phyloP scores from a whole-genome alignment of 179 eudicot genomes.

The Beta corolliflora region DNA sequence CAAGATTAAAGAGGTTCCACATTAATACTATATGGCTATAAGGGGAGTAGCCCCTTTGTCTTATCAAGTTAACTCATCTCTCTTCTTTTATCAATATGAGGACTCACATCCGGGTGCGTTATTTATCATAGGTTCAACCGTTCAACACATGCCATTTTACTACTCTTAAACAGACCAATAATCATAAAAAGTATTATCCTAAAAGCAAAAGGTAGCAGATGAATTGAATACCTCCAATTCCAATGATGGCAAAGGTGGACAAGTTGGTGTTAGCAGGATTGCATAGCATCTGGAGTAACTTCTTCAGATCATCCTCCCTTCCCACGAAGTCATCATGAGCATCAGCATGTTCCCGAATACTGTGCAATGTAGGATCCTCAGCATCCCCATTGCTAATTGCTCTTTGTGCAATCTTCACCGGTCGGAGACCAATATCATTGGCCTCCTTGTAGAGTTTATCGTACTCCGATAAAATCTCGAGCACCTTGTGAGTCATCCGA shows the following conservation, averaged over 20 bases:
- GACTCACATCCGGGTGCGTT: no score
- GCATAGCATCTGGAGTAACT: slow-evolving; percentile 4
- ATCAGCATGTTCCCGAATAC: neutral
- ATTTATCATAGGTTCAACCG: no score
- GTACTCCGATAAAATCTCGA: neutral
- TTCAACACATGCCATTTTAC: no score
- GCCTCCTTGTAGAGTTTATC: slow-evolving; percentile 11
- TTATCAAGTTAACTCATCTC: no score
- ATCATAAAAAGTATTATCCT: no score
- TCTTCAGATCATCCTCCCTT: neutral
- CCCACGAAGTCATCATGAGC: neutral
- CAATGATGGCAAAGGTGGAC: slow-evolving; percentile 25
- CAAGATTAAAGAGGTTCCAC: no score
- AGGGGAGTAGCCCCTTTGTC: no score
- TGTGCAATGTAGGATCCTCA: neutral
- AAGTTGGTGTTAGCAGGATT: neutral
- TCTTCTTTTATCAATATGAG: no score
- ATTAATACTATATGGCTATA: no score
- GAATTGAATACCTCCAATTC: slow-evolving; percentile 23
- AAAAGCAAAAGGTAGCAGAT: no score
- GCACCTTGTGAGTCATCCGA: slow-evolving; percentile 15
- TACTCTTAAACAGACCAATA: no score
- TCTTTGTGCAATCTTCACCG: neutral
- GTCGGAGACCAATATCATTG: neutral
- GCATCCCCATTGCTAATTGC: neutral